Evolutionary conservation across 805 yeast species (phyloP), one percentile per base, ranked within the genome.

Genomic region (Kluyveromyces nonfermentans): DNA sequence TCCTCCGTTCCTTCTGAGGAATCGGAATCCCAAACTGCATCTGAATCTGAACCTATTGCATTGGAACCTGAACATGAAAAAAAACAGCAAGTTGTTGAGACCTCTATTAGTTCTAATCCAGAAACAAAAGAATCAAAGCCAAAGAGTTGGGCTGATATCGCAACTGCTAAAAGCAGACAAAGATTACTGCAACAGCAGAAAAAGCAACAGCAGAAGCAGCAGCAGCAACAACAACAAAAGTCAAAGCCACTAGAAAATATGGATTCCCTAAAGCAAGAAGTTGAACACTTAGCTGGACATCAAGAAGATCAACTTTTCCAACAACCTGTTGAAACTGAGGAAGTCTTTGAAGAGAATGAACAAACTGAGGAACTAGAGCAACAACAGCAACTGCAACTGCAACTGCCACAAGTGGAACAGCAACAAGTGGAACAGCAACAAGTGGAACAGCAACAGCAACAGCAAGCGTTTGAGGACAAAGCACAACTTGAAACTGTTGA

Each of bases 111-210:
- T 17, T 50, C 61, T 8, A 49, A 55, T 37, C 40, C 50, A 28
- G 17, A 30, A 18, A 44, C 43, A 40, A 35, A 47, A 10, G 48
- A 60, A 10, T 45, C 45, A 17, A 53, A 50, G 44, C 55, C 59
- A 21, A 61, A 57, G 53, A 61, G 86, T 5, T 81, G 87, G 85
- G 86, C 87, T 25, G 75, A 88, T 15, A 76, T 82, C 53, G 80
- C 81, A 42, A 65, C 77, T 44, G 80, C 86, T 37, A 38, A 38
- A 34, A 38, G 41, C 21, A 38, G 34, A 38, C 41, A 38, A 38
- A 38, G 41, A 30, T 17, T 10, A 19, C n/a, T 38, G 28, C 41
- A 38, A 15, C 41, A 38, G 15, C 41, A 38, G 22, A 28, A 31
- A 71, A 73, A 55, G 62, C 68, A 32, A 62, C 53, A 53, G 51